phyloP scores from a whole-genome alignment of 228 moss, liverwort and hornwort species.

The Sphagnum magellanicum region DNA sequence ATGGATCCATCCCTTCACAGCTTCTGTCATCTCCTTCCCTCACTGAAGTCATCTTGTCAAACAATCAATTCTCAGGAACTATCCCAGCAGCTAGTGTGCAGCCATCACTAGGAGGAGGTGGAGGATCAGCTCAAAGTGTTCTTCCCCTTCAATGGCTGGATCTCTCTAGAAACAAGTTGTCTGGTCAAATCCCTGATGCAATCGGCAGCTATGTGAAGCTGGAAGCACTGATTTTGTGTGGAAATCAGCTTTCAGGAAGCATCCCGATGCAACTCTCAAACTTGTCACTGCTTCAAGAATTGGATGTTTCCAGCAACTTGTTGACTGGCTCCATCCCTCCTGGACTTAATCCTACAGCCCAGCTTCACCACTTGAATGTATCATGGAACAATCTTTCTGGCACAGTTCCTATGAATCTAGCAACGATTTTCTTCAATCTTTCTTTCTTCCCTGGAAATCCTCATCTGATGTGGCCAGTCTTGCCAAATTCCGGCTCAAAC shows the following conservation, averaged over 20 bases:
- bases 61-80: conserved; percentile 55
- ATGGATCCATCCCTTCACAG: conserved; percentile 42
- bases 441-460: conserved; percentile 75
- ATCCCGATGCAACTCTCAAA: conserved; percentile 44
- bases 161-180: conserved; percentile 50
- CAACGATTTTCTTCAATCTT: conserved; percentile 31
- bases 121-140: conserved; percentile 10
- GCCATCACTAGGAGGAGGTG: no score
- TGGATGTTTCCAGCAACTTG: conserved; percentile 62
- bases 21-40: conserved; percentile 46
- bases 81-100: conserved; percentile 21
- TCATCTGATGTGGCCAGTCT: conserved; percentile 20
- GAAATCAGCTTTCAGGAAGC: conserved; percentile 44
- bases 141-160: conserved; percentile 57
- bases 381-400: conserved; percentile 73
- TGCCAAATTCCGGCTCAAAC: conserved; percentile 8
- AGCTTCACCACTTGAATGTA: conserved; percentile 43
- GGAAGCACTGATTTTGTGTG: conserved; percentile 42
- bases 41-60: conserved; percentile 45
- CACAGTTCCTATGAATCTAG: conserved; percentile 35
- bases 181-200: conserved; percentile 32
- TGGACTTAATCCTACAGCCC: conserved; percentile 21
- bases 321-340: conserved; percentile 46
- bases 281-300: conserved; percentile 41
- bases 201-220: conserved; percentile 39